A percentile compares a stretch with the other conserved stretches of the same genome.
Conservation (phyloP, 306 rosid genomes). For the Dryas octopetala region DNA sequence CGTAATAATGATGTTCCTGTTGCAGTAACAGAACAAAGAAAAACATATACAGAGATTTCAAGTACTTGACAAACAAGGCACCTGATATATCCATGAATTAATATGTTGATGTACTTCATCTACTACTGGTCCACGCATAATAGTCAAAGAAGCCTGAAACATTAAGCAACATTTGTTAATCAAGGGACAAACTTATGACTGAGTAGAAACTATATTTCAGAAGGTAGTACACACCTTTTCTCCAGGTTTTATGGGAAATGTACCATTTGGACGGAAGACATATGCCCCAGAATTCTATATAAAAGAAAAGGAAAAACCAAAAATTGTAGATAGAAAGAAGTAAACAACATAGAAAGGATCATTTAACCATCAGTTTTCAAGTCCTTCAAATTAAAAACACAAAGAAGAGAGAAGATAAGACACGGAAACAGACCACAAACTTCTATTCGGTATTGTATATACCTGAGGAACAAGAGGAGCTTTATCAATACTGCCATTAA, state of each 20-base stretch:
- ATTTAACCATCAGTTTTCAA: constrained; percentile 1
- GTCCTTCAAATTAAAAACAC: background rate
- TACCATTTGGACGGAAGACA: constrained; percentile 59
- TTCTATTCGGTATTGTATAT: background rate
- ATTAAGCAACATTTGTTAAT: constrained; percentile 13
- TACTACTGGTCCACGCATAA: constrained; percentile 45
- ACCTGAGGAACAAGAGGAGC: constrained; percentile 58
- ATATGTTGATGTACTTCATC: constrained; percentile 60
- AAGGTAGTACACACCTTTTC: constrained; percentile 34
- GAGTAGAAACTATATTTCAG: constrained; percentile 8
- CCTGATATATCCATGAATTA: constrained; percentile 58
- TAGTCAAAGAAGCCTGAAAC: constrained; percentile 44
- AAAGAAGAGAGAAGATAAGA: background rate
- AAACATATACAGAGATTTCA: constrained; percentile 21
- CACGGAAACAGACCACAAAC: background rate
- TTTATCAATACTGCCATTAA: constrained; percentile 40
- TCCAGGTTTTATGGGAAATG: constrained; percentile 40
- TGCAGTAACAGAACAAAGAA: constrained; percentile 14
- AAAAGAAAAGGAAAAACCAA: background rate
- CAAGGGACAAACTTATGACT: background rate
- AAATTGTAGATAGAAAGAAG: background rate
- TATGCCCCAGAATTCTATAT: constrained; percentile 54
- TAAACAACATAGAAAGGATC: background rate
- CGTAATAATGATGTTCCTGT: constrained; percentile 9
- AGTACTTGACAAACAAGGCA: constrained; percentile 22